Evolutionary conservation across 2,329 filamentous ascomycete species (phyloP), one percentile per base, ranked within the genome.

Genomic region (Verruconis gallopava): DNA sequence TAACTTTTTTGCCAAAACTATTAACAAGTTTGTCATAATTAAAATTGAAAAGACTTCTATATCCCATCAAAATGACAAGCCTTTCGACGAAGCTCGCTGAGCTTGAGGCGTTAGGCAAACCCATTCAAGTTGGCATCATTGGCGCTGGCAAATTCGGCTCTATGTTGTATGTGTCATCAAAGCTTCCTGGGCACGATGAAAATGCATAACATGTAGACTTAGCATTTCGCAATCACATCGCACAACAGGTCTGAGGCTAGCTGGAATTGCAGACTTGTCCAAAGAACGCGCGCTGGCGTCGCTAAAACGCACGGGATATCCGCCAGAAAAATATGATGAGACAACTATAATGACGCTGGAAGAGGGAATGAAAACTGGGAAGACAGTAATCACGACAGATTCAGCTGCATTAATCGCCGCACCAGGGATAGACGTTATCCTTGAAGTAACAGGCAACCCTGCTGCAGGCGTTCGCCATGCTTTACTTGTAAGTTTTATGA

Each of bases 91-190:
- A 63, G 50, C 58, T 65, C 37, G 60, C 59, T 15, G 54, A 62
- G 46, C 55, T 62, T 30, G 61, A 63, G 44, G 53, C 53, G 28
- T 51, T 49, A 28, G 61, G 62, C 44, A 62, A 59, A 48, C 60
- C 60, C 3, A 60, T 65, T n/a, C 25, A 30, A 30, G 59, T 67
- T 25, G 65, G 62, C 36, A 56, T 67, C 44, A 67, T 67, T 40
- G 63, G 65, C 3, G 63, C 64, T 30, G 64, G 64, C 42, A 67
- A 67, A 46, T 67, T 67, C 42, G 64, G 64, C 2, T 65, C 61
- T 12, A 67, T 66, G 65, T 67, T 63, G 53, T 56, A 46, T 40
- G 50, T 52, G 1, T n/a, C n/a, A n/a, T n/a, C n/a, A n/a, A n/a
- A n/a, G n/a, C 12, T 17, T 37, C 34, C 18, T 20, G n/a, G 12